Evolutionary conservation across 2,329 filamentous ascomycete genomes (phyloP), one percentile per base, ranked within the genome.

Genomic region (Botryosphaeria agaves): DNA sequence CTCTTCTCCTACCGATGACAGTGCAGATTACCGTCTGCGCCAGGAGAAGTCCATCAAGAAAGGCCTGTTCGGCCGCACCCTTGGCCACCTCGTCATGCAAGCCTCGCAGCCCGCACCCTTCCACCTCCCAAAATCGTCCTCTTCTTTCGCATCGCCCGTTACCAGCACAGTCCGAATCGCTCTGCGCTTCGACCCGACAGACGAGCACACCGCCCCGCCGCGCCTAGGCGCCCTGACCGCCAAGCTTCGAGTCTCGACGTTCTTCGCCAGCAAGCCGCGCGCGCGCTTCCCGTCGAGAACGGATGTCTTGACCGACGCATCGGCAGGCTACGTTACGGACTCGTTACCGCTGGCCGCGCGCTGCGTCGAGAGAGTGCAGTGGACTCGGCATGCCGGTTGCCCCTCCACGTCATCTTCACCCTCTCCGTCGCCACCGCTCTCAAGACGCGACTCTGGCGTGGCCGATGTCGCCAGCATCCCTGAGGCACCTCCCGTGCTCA

Each of bases 11-110:
- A n/a, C n/a, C n/a, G n/a, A n/a, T n/a, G n/a, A n/a, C n/a, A 52
- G 51, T 24, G 55, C 55, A 19, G 51, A 56, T 25, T 74, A 72
- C 44, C 55, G 57, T 30, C 47, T 66, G 23, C 63, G 64, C 26
- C 62, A 61, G 41, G 69, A 73, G 44, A 76, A 72, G 49, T 57
- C 53, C 9, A 59, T 77, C 34, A 65, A 59, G 38, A 74, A 72
- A 39, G 69, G 72, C 3, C 35, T 71, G 6, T 63, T 76, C 38
- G 64, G 74, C 40, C 64, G 50, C 36, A 71, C 65, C 41, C 50
- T 69, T 3, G 73, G 73, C 9, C 64, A 62, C 3, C 41, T 78
- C 15, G 61, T 63, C 8, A 65, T 69, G 28, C 60, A 67, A 33
- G 63, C 70, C 0, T 50, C 57, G 2, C 72, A 77, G 39, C 73